Evolutionary conservation across 345 rosid species (phyloP).

Genomic region (Leavenworthia alabamica): DNA sequence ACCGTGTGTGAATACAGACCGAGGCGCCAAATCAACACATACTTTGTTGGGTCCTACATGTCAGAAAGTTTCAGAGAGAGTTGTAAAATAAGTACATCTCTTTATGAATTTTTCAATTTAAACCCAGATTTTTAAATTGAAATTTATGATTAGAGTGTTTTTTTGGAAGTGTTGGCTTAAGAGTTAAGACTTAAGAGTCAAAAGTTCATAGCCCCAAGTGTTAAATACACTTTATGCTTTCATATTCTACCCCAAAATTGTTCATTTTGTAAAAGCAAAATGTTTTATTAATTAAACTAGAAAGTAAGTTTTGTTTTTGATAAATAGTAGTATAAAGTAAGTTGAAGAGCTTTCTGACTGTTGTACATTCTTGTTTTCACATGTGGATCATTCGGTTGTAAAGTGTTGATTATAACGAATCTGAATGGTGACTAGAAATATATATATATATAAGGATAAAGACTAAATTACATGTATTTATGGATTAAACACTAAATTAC

Average conservation of each 20-base stretch:
- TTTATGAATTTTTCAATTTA: background rate
- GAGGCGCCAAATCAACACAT: constrained; percentile 29
- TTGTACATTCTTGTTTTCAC: background rate
- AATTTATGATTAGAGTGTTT: background rate
- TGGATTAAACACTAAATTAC: background rate
- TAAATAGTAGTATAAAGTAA: background rate
- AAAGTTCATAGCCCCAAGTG: background rate
- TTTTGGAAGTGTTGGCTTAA: background rate
- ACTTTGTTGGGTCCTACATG: constrained; percentile 17
- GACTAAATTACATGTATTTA: background rate
- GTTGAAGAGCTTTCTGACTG: background rate
- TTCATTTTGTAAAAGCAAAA: background rate
- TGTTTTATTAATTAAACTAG: background rate
- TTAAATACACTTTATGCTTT: constrained; percentile 6
- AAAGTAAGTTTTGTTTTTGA: background rate
- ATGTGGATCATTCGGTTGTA: background rate
- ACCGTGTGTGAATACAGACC: constrained; percentile 13
- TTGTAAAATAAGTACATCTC: background rate
- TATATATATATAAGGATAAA: no score
- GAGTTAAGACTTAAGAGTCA: constrained; percentile 12
- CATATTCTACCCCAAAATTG: constrained; percentile 2
- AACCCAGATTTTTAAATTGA: background rate
- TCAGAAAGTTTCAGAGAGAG: background rate
- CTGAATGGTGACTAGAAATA: no score
- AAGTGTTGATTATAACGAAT: background rate